These are phyloP conservation scores for Anisodus acutangulus DNA, from an alignment of 257 asterid genomes.

Conservation along the genomic window DNA sequence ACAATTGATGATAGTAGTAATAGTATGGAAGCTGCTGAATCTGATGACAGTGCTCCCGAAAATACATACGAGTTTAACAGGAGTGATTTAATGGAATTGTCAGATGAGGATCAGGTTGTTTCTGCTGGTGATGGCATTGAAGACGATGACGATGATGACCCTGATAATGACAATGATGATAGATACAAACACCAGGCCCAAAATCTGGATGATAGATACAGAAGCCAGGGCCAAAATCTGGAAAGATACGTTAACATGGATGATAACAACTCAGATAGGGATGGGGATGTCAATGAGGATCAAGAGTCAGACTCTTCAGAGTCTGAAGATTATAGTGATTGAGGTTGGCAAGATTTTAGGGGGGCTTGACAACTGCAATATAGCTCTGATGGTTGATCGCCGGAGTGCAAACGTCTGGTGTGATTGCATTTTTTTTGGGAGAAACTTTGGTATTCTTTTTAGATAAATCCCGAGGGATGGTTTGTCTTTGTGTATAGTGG, in stretches of 20 bases:
- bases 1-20: slow-evolving; percentile 53
- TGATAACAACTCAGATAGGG: slow-evolving; percentile 50
- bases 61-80: slow-evolving; percentile 40
- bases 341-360: slow-evolving; percentile 33
- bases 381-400: neutral
- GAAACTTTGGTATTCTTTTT: slow-evolving; percentile 29
- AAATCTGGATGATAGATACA: slow-evolving; percentile 23
- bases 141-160: slow-evolving; percentile 42
- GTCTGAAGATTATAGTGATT: slow-evolving; percentile 77
- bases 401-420: neutral
- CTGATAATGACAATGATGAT: slow-evolving; percentile 36
- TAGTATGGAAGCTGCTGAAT: slow-evolving; percentile 62
- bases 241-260: slow-evolving; percentile 39
- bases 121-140: slow-evolving; percentile 40
- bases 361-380: neutral
- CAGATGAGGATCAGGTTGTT: slow-evolving; percentile 55
- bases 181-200: slow-evolving; percentile 22
- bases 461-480: slow-evolving; percentile 22
- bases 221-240: slow-evolving; percentile 30
- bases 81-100: slow-evolving; percentile 57
- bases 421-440: neutral
- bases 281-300: slow-evolving; percentile 37
- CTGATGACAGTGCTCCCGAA: slow-evolving; percentile 50
- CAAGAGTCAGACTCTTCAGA: slow-evolving; percentile 59
- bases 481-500: slow-evolving; percentile 22